Evolutionary conservation across 352 stramenopile genomes (phyloP).

Genomic region (Phytophthora cryptogea): DNA sequence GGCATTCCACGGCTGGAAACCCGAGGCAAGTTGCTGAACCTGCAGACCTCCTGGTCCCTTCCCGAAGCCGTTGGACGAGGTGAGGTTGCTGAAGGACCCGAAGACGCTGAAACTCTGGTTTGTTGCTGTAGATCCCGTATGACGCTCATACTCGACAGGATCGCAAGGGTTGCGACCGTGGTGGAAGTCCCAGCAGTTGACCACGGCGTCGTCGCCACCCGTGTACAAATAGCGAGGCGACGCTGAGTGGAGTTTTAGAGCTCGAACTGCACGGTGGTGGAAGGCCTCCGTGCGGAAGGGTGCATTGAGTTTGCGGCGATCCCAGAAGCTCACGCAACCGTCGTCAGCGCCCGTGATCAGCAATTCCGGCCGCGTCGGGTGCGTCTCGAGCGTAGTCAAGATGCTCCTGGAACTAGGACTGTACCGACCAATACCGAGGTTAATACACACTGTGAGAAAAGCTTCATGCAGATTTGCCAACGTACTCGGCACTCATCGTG

Average conservation of each 20-base stretch:
- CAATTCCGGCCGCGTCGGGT: constrained; percentile 78
- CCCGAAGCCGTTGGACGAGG: constrained; percentile 17
- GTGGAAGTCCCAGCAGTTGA: constrained; percentile 81
- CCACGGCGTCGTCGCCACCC: constrained; percentile 58
- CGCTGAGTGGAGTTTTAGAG: constrained; percentile 67
- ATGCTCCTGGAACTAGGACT: constrained; percentile 44
- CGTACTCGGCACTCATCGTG: constrained; percentile 59
- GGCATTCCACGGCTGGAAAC: constrained; percentile 66
- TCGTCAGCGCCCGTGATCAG: constrained; percentile 75
- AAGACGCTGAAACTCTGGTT: constrained; percentile 16
- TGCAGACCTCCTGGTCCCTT: constrained; percentile 31
- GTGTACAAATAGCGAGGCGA: constrained; percentile 74
- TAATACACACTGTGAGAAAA: not conserved
- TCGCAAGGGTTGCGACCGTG: constrained; percentile 47
- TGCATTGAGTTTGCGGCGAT: constrained; percentile 66
- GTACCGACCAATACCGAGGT: not conserved
- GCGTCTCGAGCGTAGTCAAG: constrained; percentile 70
- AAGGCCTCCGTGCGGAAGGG: constrained; percentile 70
- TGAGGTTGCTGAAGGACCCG: constrained; percentile 6
- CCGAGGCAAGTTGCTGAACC: constrained; percentile 42
- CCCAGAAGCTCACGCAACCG: constrained; percentile 72
- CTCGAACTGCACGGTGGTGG: constrained; percentile 67
- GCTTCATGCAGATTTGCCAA: not conserved
- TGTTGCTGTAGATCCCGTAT: constrained; percentile 5
- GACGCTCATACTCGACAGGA: constrained; percentile 63